Conservation (phyloP, 2,329 filamentous ascomycete species). For the Colletotrichum cordylinicola region DNA sequence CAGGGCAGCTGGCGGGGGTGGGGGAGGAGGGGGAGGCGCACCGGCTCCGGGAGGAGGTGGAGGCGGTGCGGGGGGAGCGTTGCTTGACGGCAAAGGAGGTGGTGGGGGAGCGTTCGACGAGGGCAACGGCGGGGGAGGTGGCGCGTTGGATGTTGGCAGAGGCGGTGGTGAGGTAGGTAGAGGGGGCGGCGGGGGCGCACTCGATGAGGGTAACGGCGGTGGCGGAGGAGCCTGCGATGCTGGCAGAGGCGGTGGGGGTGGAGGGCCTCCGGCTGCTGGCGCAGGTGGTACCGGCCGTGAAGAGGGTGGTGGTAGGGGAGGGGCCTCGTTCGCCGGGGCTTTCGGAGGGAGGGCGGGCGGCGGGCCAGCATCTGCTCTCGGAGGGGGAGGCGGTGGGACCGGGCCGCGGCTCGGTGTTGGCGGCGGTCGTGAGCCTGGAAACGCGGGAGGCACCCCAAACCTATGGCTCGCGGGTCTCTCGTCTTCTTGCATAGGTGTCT, state of each 20-base stretch:
- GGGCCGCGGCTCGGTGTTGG: conserved; percentile 75
- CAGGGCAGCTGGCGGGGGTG: conserved; percentile 38
- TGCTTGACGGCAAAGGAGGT: conserved; percentile 42
- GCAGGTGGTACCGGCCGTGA: conserved; percentile 59
- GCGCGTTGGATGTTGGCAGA: conserved; percentile 18
- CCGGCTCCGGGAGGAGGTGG: conserved; percentile 45
- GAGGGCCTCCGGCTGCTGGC: conserved; percentile 45
- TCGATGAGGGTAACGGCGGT: conserved; percentile 29
- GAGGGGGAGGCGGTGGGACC: conserved; percentile 74
- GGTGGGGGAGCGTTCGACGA: conserved; percentile 38
- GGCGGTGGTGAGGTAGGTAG: conserved; percentile 32
- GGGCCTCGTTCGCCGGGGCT: conserved; percentile 47
- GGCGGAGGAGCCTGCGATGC: conserved; percentile 36
- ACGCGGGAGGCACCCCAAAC: conserved; percentile 83
- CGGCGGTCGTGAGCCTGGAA: conserved; percentile 72
- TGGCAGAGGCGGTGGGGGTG: conserved; percentile 40
- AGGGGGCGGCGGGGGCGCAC: conserved; percentile 40
- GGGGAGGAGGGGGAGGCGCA: conserved; percentile 39
- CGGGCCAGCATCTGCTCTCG: conserved; percentile 35
- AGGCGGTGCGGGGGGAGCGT: conserved; percentile 38
- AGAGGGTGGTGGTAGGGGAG: conserved; percentile 57
- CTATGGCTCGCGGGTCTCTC: conserved; percentile 58
- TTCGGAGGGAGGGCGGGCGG: conserved; percentile 56
- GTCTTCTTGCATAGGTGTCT: conserved; percentile 73
- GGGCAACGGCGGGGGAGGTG: conserved; percentile 42